Evolutionary conservation across 345 rosid genomes (phyloP).

Genomic region (Boechera divaricarpa): DNA sequence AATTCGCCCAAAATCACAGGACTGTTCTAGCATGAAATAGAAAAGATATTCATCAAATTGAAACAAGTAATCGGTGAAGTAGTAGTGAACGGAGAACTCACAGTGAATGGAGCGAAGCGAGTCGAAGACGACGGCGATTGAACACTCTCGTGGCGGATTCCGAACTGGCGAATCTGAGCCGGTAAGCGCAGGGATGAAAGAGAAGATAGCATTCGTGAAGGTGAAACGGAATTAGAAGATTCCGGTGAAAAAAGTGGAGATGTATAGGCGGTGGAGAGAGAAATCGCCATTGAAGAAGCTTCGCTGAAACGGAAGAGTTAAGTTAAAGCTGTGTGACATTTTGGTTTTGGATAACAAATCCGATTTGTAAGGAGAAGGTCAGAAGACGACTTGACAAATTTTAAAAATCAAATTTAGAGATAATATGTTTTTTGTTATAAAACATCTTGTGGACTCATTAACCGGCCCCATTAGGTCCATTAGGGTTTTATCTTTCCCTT

Average conservation of each 20-base stretch:
- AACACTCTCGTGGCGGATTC: constrained; percentile 32
- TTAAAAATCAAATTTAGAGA: too few species aligned
- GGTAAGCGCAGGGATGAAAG: constrained; percentile 49
- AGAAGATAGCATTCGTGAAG: constrained; percentile 40
- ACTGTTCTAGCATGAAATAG: not conserved
- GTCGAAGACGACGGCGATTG: constrained; percentile 38
- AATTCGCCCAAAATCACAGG: not conserved
- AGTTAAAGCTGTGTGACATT: not conserved
- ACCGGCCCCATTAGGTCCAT: too few species aligned
- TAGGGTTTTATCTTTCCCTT: too few species aligned
- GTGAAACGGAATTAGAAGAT: constrained; percentile 8
- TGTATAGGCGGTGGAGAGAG: constrained; percentile 47
- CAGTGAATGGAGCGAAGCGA: constrained; percentile 45
- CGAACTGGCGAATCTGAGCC: constrained; percentile 41
- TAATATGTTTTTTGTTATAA: too few species aligned
- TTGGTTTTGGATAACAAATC: constrained; percentile 26
- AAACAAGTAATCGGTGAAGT: not conserved
- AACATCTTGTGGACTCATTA: too few species aligned
- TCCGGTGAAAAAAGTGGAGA: constrained; percentile 36
- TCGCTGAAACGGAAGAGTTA: not conserved
- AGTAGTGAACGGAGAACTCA: constrained; percentile 23
- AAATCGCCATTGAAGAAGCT: constrained; percentile 57
- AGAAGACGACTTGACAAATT: not conserved
- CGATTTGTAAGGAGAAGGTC: constrained; percentile 32
- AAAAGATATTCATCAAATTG: not conserved